Evolutionary conservation across 1,139 yeast genomes (phyloP).

Genomic region (Hyphopichia burtonii): DNA sequence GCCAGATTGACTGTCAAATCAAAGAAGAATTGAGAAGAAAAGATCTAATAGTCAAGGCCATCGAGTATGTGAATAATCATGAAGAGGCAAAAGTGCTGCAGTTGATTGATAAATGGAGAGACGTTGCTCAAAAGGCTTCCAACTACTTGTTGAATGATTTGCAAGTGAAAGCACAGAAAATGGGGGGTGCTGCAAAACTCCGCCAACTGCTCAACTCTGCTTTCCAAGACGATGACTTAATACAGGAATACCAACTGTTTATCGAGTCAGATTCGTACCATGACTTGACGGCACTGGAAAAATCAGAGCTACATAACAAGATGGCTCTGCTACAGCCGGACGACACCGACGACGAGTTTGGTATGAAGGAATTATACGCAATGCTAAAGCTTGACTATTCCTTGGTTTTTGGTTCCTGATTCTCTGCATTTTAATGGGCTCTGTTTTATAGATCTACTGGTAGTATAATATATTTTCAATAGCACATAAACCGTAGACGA

Average conservation of each 20-base stretch:
- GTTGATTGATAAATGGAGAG: slow-evolving; percentile 1
- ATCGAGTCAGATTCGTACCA: slow-evolving; percentile 11
- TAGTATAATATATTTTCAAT: not conserved
- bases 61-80: slow-evolving; percentile 1
- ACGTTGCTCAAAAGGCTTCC: slow-evolving; percentile 1
- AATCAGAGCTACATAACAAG: slow-evolving; percentile 7
- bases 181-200: not conserved
- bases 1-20: not conserved
- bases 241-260: slow-evolving; percentile 6
- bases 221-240: slow-evolving; percentile 4
- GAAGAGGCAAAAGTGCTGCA: not conserved
- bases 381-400: slow-evolving; percentile 14
- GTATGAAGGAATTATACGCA: slow-evolving; percentile 14
- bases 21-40: not conserved
- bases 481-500: no score
- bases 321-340: not conserved
- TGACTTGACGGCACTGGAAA: slow-evolving; percentile 10
- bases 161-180: not conserved
- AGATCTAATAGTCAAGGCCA: not conserved
- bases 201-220: not conserved
- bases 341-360: slow-evolving; percentile 9
- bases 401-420: slow-evolving; percentile 14
- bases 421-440: no score
- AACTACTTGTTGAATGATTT: not conserved
- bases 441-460: not conserved